Evolutionary conservation across 2,329 filamentous ascomycete genomes (phyloP).

Genomic region (Phaeosphaeriaceae sp.): DNA sequence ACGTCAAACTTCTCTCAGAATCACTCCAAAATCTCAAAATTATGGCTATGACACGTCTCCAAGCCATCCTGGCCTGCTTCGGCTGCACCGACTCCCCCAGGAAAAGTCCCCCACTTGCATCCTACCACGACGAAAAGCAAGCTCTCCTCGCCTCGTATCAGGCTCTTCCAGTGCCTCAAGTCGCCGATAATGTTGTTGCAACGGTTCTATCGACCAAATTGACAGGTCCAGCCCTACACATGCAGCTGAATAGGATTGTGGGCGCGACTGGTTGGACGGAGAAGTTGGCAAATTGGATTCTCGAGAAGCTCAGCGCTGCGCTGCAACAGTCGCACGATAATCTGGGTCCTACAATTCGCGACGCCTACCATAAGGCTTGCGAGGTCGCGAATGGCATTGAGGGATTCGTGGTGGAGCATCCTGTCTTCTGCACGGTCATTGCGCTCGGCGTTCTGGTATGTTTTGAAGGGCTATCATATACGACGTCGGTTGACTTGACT

Average conservation of each 20-base stretch:
- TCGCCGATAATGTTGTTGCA: slow-evolving; percentile 26
- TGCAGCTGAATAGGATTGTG: slow-evolving; percentile 34
- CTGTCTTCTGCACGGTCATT: slow-evolving; percentile 35
- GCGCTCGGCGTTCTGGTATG: slow-evolving; percentile 38
- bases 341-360: slow-evolving; percentile 28
- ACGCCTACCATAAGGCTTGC: slow-evolving; percentile 33
- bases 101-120: slow-evolving; percentile 14
- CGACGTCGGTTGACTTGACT: background rate
- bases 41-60: slow-evolving; percentile 15
- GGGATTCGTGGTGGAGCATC: slow-evolving; percentile 41
- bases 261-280: slow-evolving; percentile 38
- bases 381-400: slow-evolving; percentile 28
- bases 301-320: slow-evolving; percentile 33
- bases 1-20: background rate
- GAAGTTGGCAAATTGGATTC: slow-evolving; percentile 34
- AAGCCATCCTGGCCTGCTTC: slow-evolving; percentile 14
- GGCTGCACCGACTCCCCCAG: background rate
- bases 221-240: slow-evolving; percentile 19
- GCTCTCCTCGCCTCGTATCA: slow-evolving; percentile 5
- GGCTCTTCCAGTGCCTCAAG: slow-evolving; percentile 12
- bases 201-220: slow-evolving; percentile 25
- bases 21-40: background rate
- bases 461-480: background rate
- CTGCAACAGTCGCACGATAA: slow-evolving; percentile 29
- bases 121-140: slow-evolving; percentile 21